phyloP scores from a whole-genome alignment of 352 stramenopile genomes.

The Globisporangium apiculatum region DNA sequence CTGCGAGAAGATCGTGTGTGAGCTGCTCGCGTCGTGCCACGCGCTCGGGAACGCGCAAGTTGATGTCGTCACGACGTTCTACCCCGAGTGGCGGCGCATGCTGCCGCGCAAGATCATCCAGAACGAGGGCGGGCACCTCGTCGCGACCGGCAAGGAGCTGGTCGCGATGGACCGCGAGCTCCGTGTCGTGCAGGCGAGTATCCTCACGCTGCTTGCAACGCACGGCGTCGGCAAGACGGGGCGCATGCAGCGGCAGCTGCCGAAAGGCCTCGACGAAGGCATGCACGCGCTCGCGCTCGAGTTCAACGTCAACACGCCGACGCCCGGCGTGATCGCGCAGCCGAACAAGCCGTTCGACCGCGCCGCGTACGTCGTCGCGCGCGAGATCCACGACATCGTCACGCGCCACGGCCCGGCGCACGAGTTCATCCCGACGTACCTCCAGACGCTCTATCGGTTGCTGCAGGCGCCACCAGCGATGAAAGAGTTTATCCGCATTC shows the following conservation, averaged over 20 bases:
- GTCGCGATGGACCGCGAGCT: slow-evolving; percentile 66
- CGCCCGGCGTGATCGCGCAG: slow-evolving; percentile 59
- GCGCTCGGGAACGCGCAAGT: slow-evolving; percentile 65
- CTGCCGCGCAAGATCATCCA: slow-evolving; percentile 70
- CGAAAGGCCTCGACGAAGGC: slow-evolving; percentile 57
- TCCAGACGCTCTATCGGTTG: slow-evolving; percentile 71
- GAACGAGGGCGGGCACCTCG: slow-evolving; percentile 47
- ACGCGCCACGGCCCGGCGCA: slow-evolving; percentile 47
- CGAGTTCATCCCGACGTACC: slow-evolving; percentile 62
- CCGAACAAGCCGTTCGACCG: slow-evolving; percentile 78
- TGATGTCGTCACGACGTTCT: slow-evolving; percentile 37
- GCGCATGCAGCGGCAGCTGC: slow-evolving; percentile 51
- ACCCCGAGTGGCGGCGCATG: slow-evolving; percentile 57
- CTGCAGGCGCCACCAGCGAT: slow-evolving; percentile 53
- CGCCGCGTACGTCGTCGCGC: slow-evolving; percentile 48
- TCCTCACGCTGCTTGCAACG: slow-evolving; percentile 49
- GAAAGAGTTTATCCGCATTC: slow-evolving; percentile 67
- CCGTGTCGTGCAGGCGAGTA: slow-evolving; percentile 50
- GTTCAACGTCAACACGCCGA: slow-evolving; percentile 73
- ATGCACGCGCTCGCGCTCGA: slow-evolving; percentile 72
- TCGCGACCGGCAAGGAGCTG: slow-evolving; percentile 24
- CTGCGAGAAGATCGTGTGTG: slow-evolving; percentile 67
- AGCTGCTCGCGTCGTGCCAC: slow-evolving; percentile 70
- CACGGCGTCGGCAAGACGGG: slow-evolving; percentile 61
- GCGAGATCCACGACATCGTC: slow-evolving; percentile 68